phyloP scores from a whole-genome alignment of 106 monocot genomes.

The Allium cepa region DNA sequence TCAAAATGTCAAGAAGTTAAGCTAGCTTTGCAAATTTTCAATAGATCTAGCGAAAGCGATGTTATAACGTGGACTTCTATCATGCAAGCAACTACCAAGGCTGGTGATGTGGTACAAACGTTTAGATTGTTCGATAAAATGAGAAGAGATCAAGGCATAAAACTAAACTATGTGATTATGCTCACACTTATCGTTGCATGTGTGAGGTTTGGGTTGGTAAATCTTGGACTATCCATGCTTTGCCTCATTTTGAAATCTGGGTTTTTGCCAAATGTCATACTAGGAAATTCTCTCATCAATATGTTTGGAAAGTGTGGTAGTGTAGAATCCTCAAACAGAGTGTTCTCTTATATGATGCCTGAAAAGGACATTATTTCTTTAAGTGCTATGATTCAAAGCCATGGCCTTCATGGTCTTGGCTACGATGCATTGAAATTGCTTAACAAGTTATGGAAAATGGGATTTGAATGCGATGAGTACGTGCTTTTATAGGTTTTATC shows the following conservation, averaged over 20 bases:
- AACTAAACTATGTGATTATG: constrained; percentile 27
- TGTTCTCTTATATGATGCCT: constrained; percentile 30
- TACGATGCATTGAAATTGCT: constrained; percentile 23
- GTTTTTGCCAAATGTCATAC: constrained; percentile 13
- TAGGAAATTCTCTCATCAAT: constrained; percentile 50
- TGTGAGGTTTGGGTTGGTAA: constrained; percentile 4
- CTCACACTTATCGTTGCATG: constrained; percentile 23
- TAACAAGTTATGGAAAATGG: constrained; percentile 29
- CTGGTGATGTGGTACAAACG: constrained; percentile 10
- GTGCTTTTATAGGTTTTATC: constrained; percentile 37
- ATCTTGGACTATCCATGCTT: constrained; percentile 28
- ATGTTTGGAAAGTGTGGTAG: constrained; percentile 66
- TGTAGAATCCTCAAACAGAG: constrained; percentile 22
- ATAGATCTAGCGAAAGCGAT: constrained; percentile 15
- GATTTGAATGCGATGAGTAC: constrained; percentile 21
- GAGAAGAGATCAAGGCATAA: constrained; percentile 8
- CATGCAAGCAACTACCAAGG: constrained; percentile 10
- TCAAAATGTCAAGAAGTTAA: constrained; percentile 10
- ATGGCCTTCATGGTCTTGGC: constrained; percentile 42
- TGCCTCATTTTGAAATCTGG: constrained; percentile 13
- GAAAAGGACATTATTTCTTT: constrained; percentile 29
- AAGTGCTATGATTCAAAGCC: constrained; percentile 42
- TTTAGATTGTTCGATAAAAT: constrained; percentile 21
- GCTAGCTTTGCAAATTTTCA: constrained; percentile 12
- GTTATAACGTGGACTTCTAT: constrained; percentile 30